Conservation (phyloP, 495 filamentous ascomycete species). For the Podospora anserina region DNA sequence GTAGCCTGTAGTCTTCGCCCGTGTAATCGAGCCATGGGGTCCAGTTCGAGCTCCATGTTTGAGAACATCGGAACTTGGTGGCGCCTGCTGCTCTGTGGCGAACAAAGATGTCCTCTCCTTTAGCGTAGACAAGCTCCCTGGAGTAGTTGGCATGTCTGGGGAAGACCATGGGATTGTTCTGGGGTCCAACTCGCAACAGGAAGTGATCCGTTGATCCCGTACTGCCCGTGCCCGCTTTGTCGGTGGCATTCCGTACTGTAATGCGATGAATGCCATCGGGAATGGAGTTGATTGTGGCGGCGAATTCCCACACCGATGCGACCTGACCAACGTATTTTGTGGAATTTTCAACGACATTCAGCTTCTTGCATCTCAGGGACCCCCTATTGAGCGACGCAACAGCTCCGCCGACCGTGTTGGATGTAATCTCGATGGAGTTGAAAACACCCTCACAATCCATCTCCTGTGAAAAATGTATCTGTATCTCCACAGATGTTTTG, state of each 20-base stretch:
- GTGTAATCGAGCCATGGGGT: conserved; percentile 58
- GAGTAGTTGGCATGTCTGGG: conserved; percentile 59
- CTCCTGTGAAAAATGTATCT: conserved; percentile 57
- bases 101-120: conserved; percentile 44
- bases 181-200: conserved; percentile 48
- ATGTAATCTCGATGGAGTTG: conserved; percentile 36
- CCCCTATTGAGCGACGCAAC: conserved; percentile 18
- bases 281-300: conserved; percentile 42
- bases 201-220: conserved; percentile 43
- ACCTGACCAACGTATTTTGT: conserved; percentile 40
- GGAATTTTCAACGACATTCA: conserved; percentile 39
- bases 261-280: conserved; percentile 61
- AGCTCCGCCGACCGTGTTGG: conserved; percentile 44
- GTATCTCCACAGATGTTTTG: conserved; percentile 42
- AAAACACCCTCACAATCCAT: conserved; percentile 61
- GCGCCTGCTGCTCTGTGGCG: conserved; percentile 62
- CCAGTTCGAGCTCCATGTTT: conserved; percentile 61
- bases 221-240: conserved; percentile 27
- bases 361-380: conserved; percentile 16
- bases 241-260: conserved; percentile 57
- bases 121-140: conserved; percentile 41
- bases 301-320: conserved; percentile 52
- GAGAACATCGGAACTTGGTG: conserved; percentile 59
- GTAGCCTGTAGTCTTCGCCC: conserved; percentile 53
- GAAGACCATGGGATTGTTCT: conserved; percentile 57